Evolutionary conservation across 2,329 filamentous ascomycete genomes (phyloP), one percentile per base, ranked within the genome.

Genomic region (Macrophomina phaseolina): DNA sequence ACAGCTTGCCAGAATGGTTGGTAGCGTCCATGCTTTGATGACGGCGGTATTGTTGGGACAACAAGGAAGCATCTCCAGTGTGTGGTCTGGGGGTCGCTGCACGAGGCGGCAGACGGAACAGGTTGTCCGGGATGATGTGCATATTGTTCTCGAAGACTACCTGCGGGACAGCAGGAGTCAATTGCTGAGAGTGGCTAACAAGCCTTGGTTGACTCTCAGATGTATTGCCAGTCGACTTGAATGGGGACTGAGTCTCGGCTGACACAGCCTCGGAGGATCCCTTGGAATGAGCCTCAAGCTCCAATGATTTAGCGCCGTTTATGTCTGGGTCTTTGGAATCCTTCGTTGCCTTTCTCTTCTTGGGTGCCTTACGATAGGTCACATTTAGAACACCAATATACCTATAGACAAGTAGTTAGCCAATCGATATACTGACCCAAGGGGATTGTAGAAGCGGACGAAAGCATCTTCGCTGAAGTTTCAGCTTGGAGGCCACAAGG

Each of bases 381-480:
- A 97, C 94, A 77, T 97, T 98, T 61, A 99, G 82, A 49, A 99
- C 95, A 69, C 95, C 95, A 73, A 99, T 98, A 73, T 99, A 98
- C 76, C 93, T 97, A 77, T 63, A 66, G 69, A 71, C 67, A 36
- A 66, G 66, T 60, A 69, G 70, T 80, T 75, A 80, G 78, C 74
- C 71, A 68, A 69, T 53, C 30, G 38, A 64, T 23, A 56, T 18
- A 67, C 60, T 67, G 45, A 69, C 40, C 62, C 11, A 23, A 6
- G 5, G 7, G 63, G 23, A 32, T 32, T 32, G 40, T 38, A 52
- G n/a, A 49, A 14, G 40, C n/a, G 32, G 58, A n/a, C 45, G 58
- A 18, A 49, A 49, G 23, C 58, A 71, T 73, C 77, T 79, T 81
- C 70, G 76, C 74, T 75, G 76, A 75, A 64, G 72, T 77, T 74